Percentiles rank a stretch among this genome's conserved stretches.
These are phyloP conservation scores for Linanthus parryae DNA, from an alignment of 148 eudicot genomes.

Conservation along the genomic window DNA sequence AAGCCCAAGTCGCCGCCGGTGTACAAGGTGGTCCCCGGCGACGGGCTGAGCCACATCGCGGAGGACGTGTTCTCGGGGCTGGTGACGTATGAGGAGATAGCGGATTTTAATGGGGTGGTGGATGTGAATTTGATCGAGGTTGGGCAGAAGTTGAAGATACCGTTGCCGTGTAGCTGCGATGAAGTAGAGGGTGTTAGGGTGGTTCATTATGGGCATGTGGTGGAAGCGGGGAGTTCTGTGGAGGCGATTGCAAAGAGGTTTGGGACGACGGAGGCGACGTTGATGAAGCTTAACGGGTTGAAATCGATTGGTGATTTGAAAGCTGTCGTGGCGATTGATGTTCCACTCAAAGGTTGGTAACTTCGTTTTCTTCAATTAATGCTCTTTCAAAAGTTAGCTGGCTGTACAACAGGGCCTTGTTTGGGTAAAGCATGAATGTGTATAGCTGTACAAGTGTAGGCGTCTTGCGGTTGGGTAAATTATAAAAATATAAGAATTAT, in stretches of 20 bases:
- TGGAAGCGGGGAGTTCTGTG: constrained; percentile 30
- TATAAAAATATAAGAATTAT: too few species aligned
- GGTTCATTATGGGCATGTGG: constrained; percentile 69
- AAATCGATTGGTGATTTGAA: constrained; percentile 29
- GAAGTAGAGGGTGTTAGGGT: constrained; percentile 55
- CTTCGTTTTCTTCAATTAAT: not conserved
- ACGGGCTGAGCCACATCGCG: constrained; percentile 50
- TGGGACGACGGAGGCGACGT: constrained; percentile 23
- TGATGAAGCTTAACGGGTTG: constrained; percentile 49
- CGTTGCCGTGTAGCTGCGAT: constrained; percentile 93
- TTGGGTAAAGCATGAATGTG: not conserved
- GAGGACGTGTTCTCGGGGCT: constrained; percentile 39
- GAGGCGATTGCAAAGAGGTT: constrained; percentile 46
- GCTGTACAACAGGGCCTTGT: not conserved
- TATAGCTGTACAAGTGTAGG: too few species aligned
- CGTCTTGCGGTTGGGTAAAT: too few species aligned
- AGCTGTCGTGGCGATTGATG: constrained; percentile 69
- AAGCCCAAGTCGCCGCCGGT: constrained; percentile 35
- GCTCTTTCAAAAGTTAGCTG: not conserved
- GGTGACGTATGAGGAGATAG: constrained; percentile 44
- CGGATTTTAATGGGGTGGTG: constrained; percentile 34
- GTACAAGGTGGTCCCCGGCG: constrained; percentile 44
- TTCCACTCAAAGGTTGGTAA: constrained; percentile 63
- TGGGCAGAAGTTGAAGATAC: constrained; percentile 62
- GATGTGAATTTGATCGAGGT: constrained; percentile 21